Percentiles rank a stretch among this genome's conserved stretches.
These are phyloP conservation scores for Colletotrichum gloeosporioides DNA, from an alignment of 2,329 filamentous ascomycete species.

Conservation along the genomic window DNA sequence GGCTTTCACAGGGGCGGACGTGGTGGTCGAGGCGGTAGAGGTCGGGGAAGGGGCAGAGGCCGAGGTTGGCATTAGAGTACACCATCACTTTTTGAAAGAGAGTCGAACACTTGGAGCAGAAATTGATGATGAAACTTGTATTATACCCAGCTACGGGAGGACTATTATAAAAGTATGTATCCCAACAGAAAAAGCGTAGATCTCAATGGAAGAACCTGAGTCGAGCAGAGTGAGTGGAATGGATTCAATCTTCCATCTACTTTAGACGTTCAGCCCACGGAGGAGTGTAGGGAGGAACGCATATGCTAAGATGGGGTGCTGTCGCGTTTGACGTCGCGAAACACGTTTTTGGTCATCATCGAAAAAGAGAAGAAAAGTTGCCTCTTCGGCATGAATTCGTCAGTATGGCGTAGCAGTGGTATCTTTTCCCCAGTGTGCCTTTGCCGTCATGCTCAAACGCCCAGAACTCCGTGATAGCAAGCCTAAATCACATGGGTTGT, in stretches of 20 bases:
- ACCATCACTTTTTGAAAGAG: not conserved
- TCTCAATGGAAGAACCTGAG: constrained; percentile 47
- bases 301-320: constrained; percentile 57
- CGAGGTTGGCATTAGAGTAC: constrained; percentile 23
- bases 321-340: not conserved
- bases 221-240: constrained; percentile 58
- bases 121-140: not conserved
- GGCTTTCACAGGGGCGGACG: constrained; percentile 37
- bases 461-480: constrained; percentile 28
- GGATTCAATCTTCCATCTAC: constrained; percentile 55
- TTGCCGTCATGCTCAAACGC: not conserved
- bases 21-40: constrained; percentile 39
- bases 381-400: constrained; percentile 2
- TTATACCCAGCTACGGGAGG: not conserved
- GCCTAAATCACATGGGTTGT: constrained; percentile 24
- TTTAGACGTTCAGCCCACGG: constrained; percentile 61
- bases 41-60: constrained; percentile 37
- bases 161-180: constrained; percentile 33
- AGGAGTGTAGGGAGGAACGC: constrained; percentile 52
- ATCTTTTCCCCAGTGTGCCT: not conserved
- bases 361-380: not conserved
- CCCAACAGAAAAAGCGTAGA: constrained; percentile 55
- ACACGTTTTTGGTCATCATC: not conserved
- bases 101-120: not conserved
- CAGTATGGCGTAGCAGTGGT: constrained; percentile 15